phyloP scores from a whole-genome alignment of 495 filamentous ascomycete species.

The Rusavskia elegans region DNA sequence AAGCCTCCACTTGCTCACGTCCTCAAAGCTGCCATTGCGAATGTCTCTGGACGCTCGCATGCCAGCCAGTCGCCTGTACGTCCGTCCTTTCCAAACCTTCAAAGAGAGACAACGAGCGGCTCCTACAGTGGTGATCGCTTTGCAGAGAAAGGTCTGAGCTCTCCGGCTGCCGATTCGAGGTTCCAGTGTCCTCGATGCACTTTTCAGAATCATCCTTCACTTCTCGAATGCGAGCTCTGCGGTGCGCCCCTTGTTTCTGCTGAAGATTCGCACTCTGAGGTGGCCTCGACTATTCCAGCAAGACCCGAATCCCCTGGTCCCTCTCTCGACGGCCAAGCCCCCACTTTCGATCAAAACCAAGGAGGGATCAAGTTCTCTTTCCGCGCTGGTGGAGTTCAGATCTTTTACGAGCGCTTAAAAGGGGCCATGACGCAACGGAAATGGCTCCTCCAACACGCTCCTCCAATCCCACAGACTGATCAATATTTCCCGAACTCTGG shows the following conservation, averaged over 20 bases:
- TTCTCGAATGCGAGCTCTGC: slow-evolving; percentile 81
- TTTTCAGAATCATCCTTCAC: slow-evolving; percentile 80
- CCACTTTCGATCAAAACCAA: slow-evolving; percentile 35
- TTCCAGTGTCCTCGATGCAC: slow-evolving; percentile 82
- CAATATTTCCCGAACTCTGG: slow-evolving; percentile 10
- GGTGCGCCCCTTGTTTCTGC: slow-evolving; percentile 55
- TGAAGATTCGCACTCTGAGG: slow-evolving; percentile 15
- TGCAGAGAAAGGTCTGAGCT: not conserved
- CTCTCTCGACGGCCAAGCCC: slow-evolving; percentile 25
- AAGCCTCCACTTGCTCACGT: slow-evolving; percentile 70
- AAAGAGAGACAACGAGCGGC: not conserved
- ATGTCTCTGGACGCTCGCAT: slow-evolving; percentile 37
- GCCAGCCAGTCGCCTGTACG: slow-evolving; percentile 2
- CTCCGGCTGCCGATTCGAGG: slow-evolving; percentile 12
- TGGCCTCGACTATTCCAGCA: slow-evolving; percentile 18
- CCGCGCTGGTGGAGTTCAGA: slow-evolving; percentile 71
- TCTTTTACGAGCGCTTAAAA: slow-evolving; percentile 79
- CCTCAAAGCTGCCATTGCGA: slow-evolving; percentile 68
- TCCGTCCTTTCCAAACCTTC: not conserved
- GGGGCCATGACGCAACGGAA: slow-evolving; percentile 79
- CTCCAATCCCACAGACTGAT: slow-evolving; percentile 63
- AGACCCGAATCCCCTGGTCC: slow-evolving; percentile 71
- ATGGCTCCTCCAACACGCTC: slow-evolving; percentile 87
- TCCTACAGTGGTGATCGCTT: slow-evolving; percentile 4
- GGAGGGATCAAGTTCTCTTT: slow-evolving; percentile 89